Percentiles rank a stretch among this genome's conserved stretches.
phyloP scores from a whole-genome alignment of 495 filamentous ascomycete genomes.

The Apodospora peruviana region DNA sequence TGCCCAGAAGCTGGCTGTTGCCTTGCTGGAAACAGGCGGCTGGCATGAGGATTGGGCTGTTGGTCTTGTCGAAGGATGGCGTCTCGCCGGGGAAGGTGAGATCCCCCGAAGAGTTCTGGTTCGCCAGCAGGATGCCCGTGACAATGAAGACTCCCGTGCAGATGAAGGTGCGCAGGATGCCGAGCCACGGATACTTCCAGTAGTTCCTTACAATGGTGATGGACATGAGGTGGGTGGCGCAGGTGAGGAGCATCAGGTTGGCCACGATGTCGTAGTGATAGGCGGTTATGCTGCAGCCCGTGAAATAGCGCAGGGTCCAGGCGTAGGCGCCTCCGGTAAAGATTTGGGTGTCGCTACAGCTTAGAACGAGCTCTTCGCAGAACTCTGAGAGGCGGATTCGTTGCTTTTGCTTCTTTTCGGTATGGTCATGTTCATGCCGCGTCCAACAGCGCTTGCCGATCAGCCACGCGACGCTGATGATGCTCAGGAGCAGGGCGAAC shows the following conservation, averaged over 20 bases:
- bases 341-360: conserved; percentile 34
- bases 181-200: conserved; percentile 23
- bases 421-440: neutral
- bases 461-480: neutral
- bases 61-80: conserved; percentile 10
- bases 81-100: conserved; percentile 18
- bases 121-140: conserved; percentile 27
- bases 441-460: neutral
- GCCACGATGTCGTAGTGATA: conserved; percentile 37
- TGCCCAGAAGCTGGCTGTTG: conserved; percentile 3
- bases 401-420: neutral
- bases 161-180: conserved; percentile 18
- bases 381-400: conserved; percentile 24
- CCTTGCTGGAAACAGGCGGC: conserved; percentile 25
- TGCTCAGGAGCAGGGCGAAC: neutral
- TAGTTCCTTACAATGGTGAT: conserved; percentile 29
- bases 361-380: conserved; percentile 27
- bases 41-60: conserved; percentile 21
- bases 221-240: conserved; percentile 32
- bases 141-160: conserved; percentile 18
- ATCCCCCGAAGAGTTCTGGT: conserved; percentile 11
- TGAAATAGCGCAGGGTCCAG: conserved; percentile 27
- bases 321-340: conserved; percentile 34
- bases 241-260: conserved; percentile 34
- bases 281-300: conserved; percentile 31